Conservation (phyloP, 2,329 filamentous ascomycete species). For the Huntiella savannae region DNA sequence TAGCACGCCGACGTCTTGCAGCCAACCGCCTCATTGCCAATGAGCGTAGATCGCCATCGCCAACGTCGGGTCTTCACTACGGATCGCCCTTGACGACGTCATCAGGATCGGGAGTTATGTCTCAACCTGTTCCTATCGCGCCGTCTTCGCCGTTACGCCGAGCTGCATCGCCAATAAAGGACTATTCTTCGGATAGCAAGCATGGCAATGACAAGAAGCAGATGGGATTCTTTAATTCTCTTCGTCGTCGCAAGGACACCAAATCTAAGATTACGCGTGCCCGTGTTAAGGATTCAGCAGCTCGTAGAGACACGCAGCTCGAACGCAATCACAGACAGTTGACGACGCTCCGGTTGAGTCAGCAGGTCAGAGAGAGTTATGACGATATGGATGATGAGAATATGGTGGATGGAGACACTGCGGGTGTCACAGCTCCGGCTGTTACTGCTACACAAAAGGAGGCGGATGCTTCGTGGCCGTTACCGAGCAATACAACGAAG, state of each 20-base stretch:
- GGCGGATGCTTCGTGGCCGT: too few species aligned
- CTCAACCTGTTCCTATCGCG: neutral
- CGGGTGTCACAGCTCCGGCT: neutral
- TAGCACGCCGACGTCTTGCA: conserved; percentile 2
- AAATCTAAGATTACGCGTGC: conserved; percentile 33
- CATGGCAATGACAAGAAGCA: conserved; percentile 10
- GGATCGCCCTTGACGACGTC: too few species aligned
- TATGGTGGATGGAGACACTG: neutral
- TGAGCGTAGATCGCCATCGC: conserved; percentile 6
- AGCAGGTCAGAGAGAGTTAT: neutral
- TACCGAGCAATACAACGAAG: too few species aligned
- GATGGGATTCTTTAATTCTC: conserved; percentile 25
- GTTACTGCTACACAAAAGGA: neutral
- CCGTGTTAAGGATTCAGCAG: conserved; percentile 35
- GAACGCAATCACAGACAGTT: conserved; percentile 39
- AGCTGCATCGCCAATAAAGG: too few species aligned
- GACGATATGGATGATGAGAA: neutral
- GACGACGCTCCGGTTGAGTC: conserved; percentile 20
- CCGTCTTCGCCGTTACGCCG: neutral
- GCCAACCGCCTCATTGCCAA: conserved; percentile 1
- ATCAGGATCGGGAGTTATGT: neutral
- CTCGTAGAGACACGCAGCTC: conserved; percentile 40
- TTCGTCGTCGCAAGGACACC: conserved; percentile 42
- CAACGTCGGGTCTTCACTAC: neutral
- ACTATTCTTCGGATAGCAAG: conserved; percentile 11